phyloP scores from a whole-genome alignment of 2,329 filamentous ascomycete genomes.

The Diaporthe ilicicola region DNA sequence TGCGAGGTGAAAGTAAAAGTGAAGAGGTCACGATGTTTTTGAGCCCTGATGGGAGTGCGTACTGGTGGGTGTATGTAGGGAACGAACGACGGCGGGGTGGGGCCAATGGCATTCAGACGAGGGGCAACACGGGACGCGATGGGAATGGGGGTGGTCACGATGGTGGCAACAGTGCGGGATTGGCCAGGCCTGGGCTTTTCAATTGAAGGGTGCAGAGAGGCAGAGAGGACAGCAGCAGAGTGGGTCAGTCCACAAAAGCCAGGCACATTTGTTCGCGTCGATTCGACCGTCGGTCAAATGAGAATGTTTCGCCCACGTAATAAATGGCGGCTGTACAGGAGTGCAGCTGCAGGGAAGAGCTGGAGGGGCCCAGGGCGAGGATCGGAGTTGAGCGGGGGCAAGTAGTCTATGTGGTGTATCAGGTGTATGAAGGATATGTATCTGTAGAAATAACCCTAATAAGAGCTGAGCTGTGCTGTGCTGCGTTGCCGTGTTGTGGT shows the following conservation, averaged over 20 bases:
- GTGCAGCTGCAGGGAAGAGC: slow-evolving; percentile 19
- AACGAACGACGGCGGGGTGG: slow-evolving; percentile 6
- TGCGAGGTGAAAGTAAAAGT: background rate
- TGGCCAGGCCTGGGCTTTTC: slow-evolving; percentile 1
- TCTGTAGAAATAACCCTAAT: no score
- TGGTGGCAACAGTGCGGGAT: slow-evolving; percentile 12
- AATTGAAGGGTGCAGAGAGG: slow-evolving; percentile 26
- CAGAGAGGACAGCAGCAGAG: slow-evolving; percentile 6
- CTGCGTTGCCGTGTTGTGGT: background rate
- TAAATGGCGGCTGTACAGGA: slow-evolving; percentile 14
- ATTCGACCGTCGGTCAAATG: slow-evolving; percentile 20
- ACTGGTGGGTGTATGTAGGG: background rate
- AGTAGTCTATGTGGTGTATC: slow-evolving; percentile 25
- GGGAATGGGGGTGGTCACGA: slow-evolving; percentile 20
- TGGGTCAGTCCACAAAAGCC: slow-evolving; percentile 18
- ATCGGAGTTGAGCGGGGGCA: slow-evolving; percentile 21
- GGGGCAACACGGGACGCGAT: slow-evolving; percentile 14
- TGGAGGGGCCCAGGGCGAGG: slow-evolving; percentile 17
- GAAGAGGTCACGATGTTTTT: slow-evolving; percentile 1
- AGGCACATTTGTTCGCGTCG: slow-evolving; percentile 14
- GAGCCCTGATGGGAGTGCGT: background rate
- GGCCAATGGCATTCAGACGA: background rate
- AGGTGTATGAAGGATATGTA: slow-evolving; percentile 17
- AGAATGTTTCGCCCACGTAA: slow-evolving; percentile 32
- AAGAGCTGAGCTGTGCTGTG: slow-evolving; percentile 3